Conservation (phyloP, 2,329 filamentous ascomycete genomes). For the Davidsoniella virescens region DNA sequence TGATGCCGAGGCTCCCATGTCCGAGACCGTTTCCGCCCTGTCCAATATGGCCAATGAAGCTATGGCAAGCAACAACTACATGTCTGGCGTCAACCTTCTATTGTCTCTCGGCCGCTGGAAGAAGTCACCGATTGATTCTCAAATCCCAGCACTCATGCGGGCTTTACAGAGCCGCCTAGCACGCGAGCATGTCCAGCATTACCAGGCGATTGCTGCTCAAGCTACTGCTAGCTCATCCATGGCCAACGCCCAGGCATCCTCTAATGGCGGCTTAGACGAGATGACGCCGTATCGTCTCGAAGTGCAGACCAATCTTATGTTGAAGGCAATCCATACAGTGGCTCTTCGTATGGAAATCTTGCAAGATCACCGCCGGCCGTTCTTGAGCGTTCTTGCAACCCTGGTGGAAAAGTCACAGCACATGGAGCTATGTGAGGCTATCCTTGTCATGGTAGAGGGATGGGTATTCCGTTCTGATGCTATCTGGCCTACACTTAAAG, state of each 20-base stretch:
- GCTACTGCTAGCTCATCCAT: conserved; percentile 24
- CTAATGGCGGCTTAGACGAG: conserved; percentile 29
- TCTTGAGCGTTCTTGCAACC: conserved; percentile 85
- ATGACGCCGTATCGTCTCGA: conserved; percentile 66
- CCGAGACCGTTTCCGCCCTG: conserved; percentile 73
- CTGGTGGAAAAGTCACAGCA: conserved; percentile 91
- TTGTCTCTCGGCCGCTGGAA: conserved; percentile 82
- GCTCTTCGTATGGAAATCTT: conserved; percentile 84
- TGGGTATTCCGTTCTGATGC: conserved; percentile 96
- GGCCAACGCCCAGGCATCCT: conserved; percentile 27
- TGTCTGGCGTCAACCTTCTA: conserved; percentile 79
- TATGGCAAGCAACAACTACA: conserved; percentile 63
- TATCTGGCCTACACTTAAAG: conserved; percentile 91
- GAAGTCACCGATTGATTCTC: conserved; percentile 74
- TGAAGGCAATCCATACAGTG: conserved; percentile 89
- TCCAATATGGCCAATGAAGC: conserved; percentile 78
- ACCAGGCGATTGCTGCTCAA: conserved; percentile 37
- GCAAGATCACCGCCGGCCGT: conserved; percentile 78
- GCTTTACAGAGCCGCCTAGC: conserved; percentile 82
- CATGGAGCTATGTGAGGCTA: conserved; percentile 74
- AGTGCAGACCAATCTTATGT: conserved; percentile 77
- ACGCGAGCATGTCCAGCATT: conserved; percentile 77
- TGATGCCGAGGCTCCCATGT: conserved; percentile 62
- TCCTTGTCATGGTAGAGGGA: conserved; percentile 78
- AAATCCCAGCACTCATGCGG: conserved; percentile 81